Base-by-base conservation (phyloP, 805 yeast species). In the Candida arabinofermentans region DNA sequence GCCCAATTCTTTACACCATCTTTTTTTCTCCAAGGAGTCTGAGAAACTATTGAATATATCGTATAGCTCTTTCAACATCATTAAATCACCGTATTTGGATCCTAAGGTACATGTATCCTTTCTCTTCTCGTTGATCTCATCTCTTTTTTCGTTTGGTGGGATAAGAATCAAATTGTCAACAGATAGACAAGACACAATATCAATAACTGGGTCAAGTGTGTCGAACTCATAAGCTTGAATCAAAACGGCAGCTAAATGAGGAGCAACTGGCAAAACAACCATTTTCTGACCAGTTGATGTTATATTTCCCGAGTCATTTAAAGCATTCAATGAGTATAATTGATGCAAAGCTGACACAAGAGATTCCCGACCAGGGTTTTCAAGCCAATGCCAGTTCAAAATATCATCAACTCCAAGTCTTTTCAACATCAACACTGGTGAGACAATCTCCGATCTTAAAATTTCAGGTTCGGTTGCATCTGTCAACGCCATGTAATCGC, bases 381-480 rank as follows among this genome's bases (percentile, higher is more conserved):
- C 96, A 33, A 93, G 70, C 98, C 99, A 93, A 17, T 86, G 71
- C 90, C 97, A 93, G 44, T 79, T 77, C 36, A 88, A 63, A 29
- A 93, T 76, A 63, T 93, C 95, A 40, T 84, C 79, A 7, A 91
- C 86, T 3, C 91, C 90, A 36, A 87, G 75, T 44, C 79, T 79
- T 59, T 93, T 93, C 46, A 93, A 68, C 70, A 91, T 83, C 50
- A 93, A 65, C 2, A 91, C 77, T 0, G 98, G 95, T 4, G 86
- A 77, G 0, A 93, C 75, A 24, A 93, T 82, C 53, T 89, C 96
- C 36, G 88, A 81, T 51, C 98, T 74, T 42, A 84, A 70, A 48
- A 93, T 91, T 61, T 93, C 99, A 0, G 99, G 91, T 55, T 91
- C 98, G 5, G 96, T 91, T 57, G 88, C 93, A 36, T 71, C 67